These are phyloP conservation scores for Saraca asoca DNA, from an alignment of 331 rosid species.

Conservation along the genomic window DNA sequence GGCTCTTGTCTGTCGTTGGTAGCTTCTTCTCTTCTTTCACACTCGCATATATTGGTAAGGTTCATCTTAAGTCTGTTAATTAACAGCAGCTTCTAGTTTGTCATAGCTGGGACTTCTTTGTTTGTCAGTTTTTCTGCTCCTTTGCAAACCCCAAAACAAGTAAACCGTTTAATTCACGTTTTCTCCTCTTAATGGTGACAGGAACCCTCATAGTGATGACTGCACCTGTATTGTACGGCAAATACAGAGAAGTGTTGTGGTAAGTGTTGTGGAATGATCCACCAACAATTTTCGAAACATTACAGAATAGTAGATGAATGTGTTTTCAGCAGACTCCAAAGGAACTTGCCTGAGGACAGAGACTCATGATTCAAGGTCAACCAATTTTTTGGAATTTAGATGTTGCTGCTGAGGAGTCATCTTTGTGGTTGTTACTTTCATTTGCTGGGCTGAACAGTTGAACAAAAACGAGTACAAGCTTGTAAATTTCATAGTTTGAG, in stretches of 20 bases:
- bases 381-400: no score
- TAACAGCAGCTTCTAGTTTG: no score
- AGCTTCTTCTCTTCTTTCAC: slow-evolving; percentile 55
- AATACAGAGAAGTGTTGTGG: slow-evolving; percentile 44
- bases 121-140: background rate
- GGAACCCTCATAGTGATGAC: slow-evolving; percentile 52
- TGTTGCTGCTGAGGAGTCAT: no score
- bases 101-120: background rate
- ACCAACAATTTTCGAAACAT: slow-evolving; percentile 53
- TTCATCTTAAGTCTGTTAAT: slow-evolving; percentile 18
- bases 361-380: slow-evolving; percentile 27
- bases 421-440: no score
- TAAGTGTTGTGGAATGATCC: slow-evolving; percentile 47
- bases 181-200: slow-evolving; percentile 31
- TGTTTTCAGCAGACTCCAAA: slow-evolving; percentile 50
- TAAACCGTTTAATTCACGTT: background rate
- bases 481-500: no score
- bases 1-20: slow-evolving; percentile 58
- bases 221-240: slow-evolving; percentile 58
- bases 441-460: no score
- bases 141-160: background rate
- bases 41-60: slow-evolving; percentile 52
- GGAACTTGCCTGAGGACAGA: slow-evolving; percentile 43
- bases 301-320: slow-evolving; percentile 58
- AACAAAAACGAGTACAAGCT: no score